Evolutionary conservation across 139 green algal genomes (phyloP), one percentile per base, ranked within the genome.

Genomic region (Chloropicon primus): DNA sequence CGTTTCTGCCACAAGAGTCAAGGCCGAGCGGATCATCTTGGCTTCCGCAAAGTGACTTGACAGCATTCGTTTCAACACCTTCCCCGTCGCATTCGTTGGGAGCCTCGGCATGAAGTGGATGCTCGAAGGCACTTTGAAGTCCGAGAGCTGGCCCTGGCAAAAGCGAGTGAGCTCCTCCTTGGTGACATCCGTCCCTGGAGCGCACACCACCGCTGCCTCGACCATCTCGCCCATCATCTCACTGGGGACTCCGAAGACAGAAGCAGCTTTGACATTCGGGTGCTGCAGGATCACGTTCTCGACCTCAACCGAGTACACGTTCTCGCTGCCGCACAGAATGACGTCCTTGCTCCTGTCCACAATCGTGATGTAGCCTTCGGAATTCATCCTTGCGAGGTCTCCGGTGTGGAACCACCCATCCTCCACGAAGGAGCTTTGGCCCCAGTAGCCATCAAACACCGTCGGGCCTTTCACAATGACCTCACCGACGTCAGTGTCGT

Each of bases 271-370:
- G 1, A 96, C 92, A 0, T 72, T 54, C 0, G 86, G 84, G 77
- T 96, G 90, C 2, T 41, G 74, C 25, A 87, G 74, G 26, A 97
- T 85, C 17, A 90, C 91, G n/a, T 85, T 82, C 77, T 97, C 92
- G 53, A 97, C 92, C 80, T 96, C 92, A 10, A 82, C 87, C 76
- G 84, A 90, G 84, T 97, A 97, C 24, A 97, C 92, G 72, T 97
- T 97, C 80, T 96, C 91, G 0, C 89, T 89, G 1, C 89, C 89
- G n/a, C 27, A 83, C 77, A 96, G 95, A n/a, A n/a, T n/a, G n/a
- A n/a, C n/a, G 84, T 96, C 92, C 80, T 96, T 96, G 78, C 87
- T 90, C 3, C 92, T 74, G 76, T 96, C 92, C 23, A 96, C 89
- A 1, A 96, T 88, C 1, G 22, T 76, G 24, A 96, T 79, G 84